phyloP scores from a whole-genome alignment of 73 alveolate species.

The Diophrys sp. region DNA sequence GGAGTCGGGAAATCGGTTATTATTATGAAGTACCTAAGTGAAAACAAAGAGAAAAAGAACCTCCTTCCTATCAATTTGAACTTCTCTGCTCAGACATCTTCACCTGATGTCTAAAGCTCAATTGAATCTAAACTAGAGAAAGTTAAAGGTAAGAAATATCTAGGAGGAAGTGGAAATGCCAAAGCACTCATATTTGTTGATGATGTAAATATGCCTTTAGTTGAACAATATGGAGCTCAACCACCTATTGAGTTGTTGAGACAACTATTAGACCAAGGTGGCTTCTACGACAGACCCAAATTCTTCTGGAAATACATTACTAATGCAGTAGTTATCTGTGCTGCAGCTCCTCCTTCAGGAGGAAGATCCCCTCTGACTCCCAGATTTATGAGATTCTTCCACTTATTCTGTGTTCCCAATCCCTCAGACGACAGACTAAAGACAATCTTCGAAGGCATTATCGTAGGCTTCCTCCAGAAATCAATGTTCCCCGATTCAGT shows the following conservation, averaged over 20 bases:
- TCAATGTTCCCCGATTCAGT: slow-evolving; percentile 76
- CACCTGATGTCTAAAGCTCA: slow-evolving; percentile 84
- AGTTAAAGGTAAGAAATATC: slow-evolving; percentile 67
- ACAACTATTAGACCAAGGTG: slow-evolving; percentile 90
- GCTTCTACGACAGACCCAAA: slow-evolving; percentile 92
- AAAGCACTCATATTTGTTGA: slow-evolving; percentile 86
- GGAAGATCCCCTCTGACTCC: slow-evolving; percentile 94
- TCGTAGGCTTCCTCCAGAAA: slow-evolving; percentile 75
- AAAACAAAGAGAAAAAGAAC: slow-evolving; percentile 65
- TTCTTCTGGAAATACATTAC: slow-evolving; percentile 87
- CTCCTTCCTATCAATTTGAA: slow-evolving; percentile 90
- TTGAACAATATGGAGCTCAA: slow-evolving; percentile 89
- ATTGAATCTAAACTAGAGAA: slow-evolving; percentile 91
- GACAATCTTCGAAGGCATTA: slow-evolving; percentile 84
- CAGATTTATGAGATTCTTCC: slow-evolving; percentile 93
- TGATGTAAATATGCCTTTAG: slow-evolving; percentile 93
- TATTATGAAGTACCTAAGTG: slow-evolving; percentile 72
- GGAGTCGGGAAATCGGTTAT: slow-evolving; percentile 98
- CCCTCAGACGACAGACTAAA: slow-evolving; percentile 86
- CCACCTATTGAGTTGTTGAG: slow-evolving; percentile 99
- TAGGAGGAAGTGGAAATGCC: slow-evolving; percentile 76
- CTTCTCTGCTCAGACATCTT: slow-evolving; percentile 98
- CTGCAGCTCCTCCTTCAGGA: slow-evolving; percentile 98
- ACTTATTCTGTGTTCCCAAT: slow-evolving; percentile 86
- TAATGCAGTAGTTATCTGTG: slow-evolving; percentile 78